Evolutionary conservation across 306 rosid species (phyloP), one percentile per base, ranked within the genome.

Genomic region (Myrica gale): DNA sequence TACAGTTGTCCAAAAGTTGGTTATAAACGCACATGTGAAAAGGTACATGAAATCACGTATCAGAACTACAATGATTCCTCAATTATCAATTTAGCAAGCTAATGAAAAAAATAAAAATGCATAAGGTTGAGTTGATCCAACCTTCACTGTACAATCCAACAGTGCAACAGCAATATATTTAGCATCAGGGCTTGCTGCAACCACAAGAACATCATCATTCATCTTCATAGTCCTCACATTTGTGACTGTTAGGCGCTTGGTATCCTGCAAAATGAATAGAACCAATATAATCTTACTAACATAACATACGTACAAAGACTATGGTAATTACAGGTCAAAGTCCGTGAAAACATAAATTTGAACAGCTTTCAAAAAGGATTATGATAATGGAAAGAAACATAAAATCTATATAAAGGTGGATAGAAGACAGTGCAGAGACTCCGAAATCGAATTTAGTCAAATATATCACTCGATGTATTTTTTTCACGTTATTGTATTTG

Each of bases 81-180:
- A 37, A 55, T 62, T 71, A 52, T 50, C 71, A 69, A 53, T 46
- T 37, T 8, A 72, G 37, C 10, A 66, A 63, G 44, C 74, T 6
- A 10, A 51, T 47, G 51, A n/a, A 76, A 21, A 16, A 61, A 58
- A 50, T 65, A 47, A 77, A 26, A 69, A 75, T 23, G 9, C 48
- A 74, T 9, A 82, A 75, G 73, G 55, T 47, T 56, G 62, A 75
- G 72, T 66, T 46, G 61, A 79, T 52, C 85, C 69, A 57, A 95
- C 98, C 97, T 92, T 90, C 82, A 95, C 97, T 43, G 96, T 86
- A 81, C 88, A 77, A 82, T 87, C 96, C 88, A 90, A 87, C 68
- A 95, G 82, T 17, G 98, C 97, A 79, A 84, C 91, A 48, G 94
- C 94, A 74, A 95, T 78, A 84, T 89, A 95, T 80, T 95, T 95